These are phyloP conservation scores for Amauroascus niger DNA, from an alignment of 2,329 filamentous ascomycete genomes.

Conservation along the genomic window DNA sequence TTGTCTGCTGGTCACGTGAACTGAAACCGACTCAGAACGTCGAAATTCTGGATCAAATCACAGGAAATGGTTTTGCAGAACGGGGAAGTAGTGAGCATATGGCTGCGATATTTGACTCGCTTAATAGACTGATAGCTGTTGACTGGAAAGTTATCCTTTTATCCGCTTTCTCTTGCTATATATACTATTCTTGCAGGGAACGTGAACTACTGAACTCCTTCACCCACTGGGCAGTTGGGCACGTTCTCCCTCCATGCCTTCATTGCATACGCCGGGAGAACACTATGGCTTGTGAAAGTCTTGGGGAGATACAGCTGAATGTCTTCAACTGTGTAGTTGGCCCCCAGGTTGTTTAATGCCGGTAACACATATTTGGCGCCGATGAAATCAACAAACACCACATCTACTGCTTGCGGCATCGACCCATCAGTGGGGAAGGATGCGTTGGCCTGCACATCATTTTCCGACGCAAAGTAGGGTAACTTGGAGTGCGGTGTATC, in stretches of 20 bases:
- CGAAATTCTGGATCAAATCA: no score
- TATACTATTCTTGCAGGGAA: neutral
- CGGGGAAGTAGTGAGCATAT: no score
- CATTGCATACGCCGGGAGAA: conserved; percentile 28
- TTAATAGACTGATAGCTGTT: neutral
- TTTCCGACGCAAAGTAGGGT: conserved; percentile 21
- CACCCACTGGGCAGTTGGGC: conserved; percentile 17
- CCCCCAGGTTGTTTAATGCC: conserved; percentile 22
- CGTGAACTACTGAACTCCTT: conserved; percentile 2
- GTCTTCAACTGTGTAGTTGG: conserved; percentile 23
- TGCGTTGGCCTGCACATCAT: conserved; percentile 28
- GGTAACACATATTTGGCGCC: conserved; percentile 18
- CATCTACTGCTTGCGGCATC: conserved; percentile 19
- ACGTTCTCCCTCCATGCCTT: conserved; percentile 18
- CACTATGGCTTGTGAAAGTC: conserved; percentile 25
- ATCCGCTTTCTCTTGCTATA: no score
- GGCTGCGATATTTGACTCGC: no score
- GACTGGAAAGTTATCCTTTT: no score
- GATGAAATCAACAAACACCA: conserved; percentile 23
- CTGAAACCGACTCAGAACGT: neutral
- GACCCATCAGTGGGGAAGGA: conserved; percentile 21
- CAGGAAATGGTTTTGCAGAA: no score
- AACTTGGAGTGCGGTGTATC: conserved; percentile 26
- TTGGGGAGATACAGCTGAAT: conserved; percentile 25
- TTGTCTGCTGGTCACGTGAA: neutral